phyloP scores from a whole-genome alignment of 257 asterid genomes.

The Anisodus acutangulus region DNA sequence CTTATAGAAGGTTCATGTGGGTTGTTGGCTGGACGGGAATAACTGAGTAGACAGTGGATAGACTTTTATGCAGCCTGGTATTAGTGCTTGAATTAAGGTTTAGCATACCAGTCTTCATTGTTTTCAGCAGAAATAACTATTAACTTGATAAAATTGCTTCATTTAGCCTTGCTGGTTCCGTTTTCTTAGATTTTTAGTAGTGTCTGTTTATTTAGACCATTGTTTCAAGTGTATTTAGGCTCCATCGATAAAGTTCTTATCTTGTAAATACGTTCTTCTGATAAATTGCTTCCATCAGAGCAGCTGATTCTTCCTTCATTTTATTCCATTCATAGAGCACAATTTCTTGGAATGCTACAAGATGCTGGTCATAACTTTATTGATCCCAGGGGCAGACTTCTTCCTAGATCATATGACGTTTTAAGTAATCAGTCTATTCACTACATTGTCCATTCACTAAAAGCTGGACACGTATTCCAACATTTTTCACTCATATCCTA shows the following conservation, averaged over 20 bases:
- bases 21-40: not conserved
- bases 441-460: not conserved
- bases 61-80: not conserved
- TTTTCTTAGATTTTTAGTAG: not conserved
- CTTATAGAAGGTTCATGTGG: not conserved
- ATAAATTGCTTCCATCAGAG: constrained; percentile 28
- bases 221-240: not conserved
- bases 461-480: not conserved
- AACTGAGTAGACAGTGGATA: not conserved
- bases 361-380: constrained; percentile 75
- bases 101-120: not conserved
- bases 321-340: constrained; percentile 53
- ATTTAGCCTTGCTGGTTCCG: not conserved
- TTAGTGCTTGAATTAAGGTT: constrained; percentile 10
- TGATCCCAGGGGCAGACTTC: constrained; percentile 91
- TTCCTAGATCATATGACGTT: constrained; percentile 80
- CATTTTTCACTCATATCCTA: not conserved
- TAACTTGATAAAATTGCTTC: not conserved
- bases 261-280: constrained; percentile 33
- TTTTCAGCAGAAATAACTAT: not conserved
- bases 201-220: not conserved
- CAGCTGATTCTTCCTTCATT: constrained; percentile 31
- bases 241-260: constrained; percentile 23
- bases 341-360: constrained; percentile 73
- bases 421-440: constrained; percentile 57